These are phyloP conservation scores for Fusarium cyanostomum DNA, from an alignment of 2,329 filamentous ascomycete genomes.

Conservation along the genomic window DNA sequence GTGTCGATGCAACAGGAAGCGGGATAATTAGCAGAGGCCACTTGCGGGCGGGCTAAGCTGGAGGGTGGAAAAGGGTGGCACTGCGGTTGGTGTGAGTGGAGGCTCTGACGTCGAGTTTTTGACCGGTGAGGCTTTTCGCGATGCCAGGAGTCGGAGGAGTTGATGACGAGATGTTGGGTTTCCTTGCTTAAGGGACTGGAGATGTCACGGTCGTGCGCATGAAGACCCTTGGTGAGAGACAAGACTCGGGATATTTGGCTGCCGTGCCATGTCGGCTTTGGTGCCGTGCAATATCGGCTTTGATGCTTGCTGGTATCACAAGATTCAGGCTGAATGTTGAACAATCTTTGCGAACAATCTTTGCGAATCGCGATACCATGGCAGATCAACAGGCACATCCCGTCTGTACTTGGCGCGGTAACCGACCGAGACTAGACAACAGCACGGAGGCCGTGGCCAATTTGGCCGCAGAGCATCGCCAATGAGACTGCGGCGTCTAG, in stretches of 20 bases:
- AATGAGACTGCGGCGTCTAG: constrained; percentile 35
- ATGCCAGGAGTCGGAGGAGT: constrained; percentile 15
- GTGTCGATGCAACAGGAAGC: constrained; percentile 7
- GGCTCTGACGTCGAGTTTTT: constrained; percentile 28
- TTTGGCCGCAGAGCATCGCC: constrained; percentile 24
- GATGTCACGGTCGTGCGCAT: neutral
- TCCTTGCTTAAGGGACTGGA: constrained; percentile 18
- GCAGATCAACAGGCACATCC: neutral
- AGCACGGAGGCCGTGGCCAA: constrained; percentile 6
- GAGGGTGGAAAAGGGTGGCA: neutral
- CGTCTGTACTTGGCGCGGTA: constrained; percentile 26
- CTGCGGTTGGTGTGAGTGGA: constrained; percentile 24
- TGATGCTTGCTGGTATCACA: no score
- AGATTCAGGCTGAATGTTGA: no score
- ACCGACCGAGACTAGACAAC: constrained; percentile 12
- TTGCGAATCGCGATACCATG: neutral
- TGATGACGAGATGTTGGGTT: constrained; percentile 21
- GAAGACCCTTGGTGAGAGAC: no score
- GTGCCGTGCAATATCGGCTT: no score
- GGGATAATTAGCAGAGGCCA: constrained; percentile 8
- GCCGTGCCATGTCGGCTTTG: no score
- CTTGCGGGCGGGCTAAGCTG: neutral
- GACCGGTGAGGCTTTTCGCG: constrained; percentile 32
- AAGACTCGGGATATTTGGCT: no score
- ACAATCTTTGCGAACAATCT: no score